phyloP scores from a whole-genome alignment of 495 filamentous ascomycete species.

The Podospora australis region DNA sequence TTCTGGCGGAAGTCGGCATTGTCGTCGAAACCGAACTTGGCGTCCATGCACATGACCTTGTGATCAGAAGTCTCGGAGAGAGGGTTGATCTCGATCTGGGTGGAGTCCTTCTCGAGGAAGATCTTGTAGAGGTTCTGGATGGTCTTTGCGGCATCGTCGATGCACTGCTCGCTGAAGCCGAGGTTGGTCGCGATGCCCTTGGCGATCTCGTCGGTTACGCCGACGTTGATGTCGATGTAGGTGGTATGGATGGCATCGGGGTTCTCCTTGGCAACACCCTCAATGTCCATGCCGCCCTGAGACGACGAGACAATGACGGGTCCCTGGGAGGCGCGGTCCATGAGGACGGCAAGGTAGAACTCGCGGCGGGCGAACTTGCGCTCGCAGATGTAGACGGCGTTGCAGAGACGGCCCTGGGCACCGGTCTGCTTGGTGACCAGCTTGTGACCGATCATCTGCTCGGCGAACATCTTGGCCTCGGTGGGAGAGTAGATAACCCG shows the following conservation, averaged over 20 bases:
- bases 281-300: constrained; percentile 98
- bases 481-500: constrained; percentile 90
- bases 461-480: constrained; percentile 91
- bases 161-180: constrained; percentile 94
- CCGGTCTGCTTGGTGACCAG: constrained; percentile 99
- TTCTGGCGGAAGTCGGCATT: constrained; percentile 98
- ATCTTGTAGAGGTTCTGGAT: constrained; percentile 98
- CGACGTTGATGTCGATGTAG: constrained; percentile 85
- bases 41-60: constrained; percentile 96
- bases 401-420: constrained; percentile 83
- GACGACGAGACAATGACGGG: constrained; percentile 96
- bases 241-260: constrained; percentile 92
- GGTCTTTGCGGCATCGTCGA: constrained; percentile 86
- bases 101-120: constrained; percentile 96
- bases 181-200: constrained; percentile 83
- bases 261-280: constrained; percentile 95
- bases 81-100: constrained; percentile 99
- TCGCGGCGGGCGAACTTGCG: constrained; percentile 98
- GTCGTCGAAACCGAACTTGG: constrained; percentile 96
- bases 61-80: constrained; percentile 95
- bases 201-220: constrained; percentile 93
- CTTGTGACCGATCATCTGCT: constrained; percentile 99
- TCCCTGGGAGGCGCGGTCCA: constrained; percentile 88
- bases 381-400: constrained; percentile 96
- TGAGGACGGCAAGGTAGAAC: constrained; percentile 96